Percentiles rank a stretch among this genome's conserved stretches.
Conservation (phyloP, 2,329 filamentous ascomycete genomes). For the Penicillium hordei region DNA sequence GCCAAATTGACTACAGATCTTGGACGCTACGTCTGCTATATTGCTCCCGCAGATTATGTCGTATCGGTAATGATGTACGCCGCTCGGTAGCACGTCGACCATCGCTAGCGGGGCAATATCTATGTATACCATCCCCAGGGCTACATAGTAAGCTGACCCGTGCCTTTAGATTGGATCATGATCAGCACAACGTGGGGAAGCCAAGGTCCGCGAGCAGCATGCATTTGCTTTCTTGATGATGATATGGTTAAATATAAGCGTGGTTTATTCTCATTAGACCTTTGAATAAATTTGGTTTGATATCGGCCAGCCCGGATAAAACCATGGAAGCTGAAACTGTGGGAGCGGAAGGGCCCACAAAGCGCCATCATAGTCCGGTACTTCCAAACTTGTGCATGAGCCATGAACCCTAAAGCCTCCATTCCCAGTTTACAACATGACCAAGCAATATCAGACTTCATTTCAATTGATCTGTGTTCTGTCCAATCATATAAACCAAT, state of each 20-base stretch:
- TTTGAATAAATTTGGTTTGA: not conserved
- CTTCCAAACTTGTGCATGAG: not conserved
- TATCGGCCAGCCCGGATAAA: not conserved
- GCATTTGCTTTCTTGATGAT: constrained; percentile 3
- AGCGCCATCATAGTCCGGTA: not conserved
- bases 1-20: constrained; percentile 59
- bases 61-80: constrained; percentile 68
- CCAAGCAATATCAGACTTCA: not conserved
- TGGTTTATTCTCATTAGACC: not conserved
- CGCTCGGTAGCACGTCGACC: constrained; percentile 32
- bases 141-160: not conserved
- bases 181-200: constrained; percentile 24
- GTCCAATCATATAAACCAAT: not conserved
- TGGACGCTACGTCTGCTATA: constrained; percentile 53
- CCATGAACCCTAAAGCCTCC: not conserved
- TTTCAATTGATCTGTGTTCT: not conserved
- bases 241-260: not conserved
- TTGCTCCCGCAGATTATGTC: constrained; percentile 63
- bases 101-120: constrained; percentile 42
- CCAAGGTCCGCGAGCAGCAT: constrained; percentile 26
- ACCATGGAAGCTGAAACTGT: not conserved
- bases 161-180: not conserved
- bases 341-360: not conserved
- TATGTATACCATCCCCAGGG: not conserved
- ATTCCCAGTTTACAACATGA: not conserved